Evolutionary conservation across 164 flowering plant genomes (phyloP).

Genomic region (Santalum album): DNA sequence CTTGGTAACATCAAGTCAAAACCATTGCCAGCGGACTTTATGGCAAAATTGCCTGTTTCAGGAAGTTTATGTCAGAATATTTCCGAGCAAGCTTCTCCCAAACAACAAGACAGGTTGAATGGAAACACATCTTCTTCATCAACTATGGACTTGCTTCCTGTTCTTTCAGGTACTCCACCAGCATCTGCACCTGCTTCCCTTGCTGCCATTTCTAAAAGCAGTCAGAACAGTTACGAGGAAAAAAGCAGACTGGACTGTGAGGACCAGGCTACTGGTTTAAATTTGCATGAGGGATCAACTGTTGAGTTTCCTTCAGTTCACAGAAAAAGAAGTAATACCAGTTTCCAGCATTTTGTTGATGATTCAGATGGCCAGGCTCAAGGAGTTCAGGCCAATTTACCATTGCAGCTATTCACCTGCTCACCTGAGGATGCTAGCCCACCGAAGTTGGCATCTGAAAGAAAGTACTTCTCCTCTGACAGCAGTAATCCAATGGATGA

Average conservation of each 20-base stretch:
- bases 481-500: constrained; percentile 78
- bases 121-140: constrained; percentile 38
- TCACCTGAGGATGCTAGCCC: constrained; percentile 61
- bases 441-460: constrained; percentile 41
- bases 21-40: constrained; percentile 38
- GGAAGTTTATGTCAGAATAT: constrained; percentile 26
- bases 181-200: constrained; percentile 9
- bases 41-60: constrained; percentile 31
- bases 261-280: constrained; percentile 25
- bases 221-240: constrained; percentile 30
- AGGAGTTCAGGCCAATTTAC: constrained; percentile 36
- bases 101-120: constrained; percentile 24
- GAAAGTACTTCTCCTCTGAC: constrained; percentile 76
- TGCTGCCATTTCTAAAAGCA: constrained; percentile 35
- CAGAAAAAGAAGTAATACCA: constrained; percentile 49
- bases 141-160: constrained; percentile 60
- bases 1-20: constrained; percentile 60
- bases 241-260: constrained; percentile 29
- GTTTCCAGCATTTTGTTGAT: constrained; percentile 43
- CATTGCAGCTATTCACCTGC: constrained; percentile 61
- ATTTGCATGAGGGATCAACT: constrained; percentile 22
- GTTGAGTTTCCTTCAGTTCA: constrained; percentile 30
- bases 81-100: constrained; percentile 25
- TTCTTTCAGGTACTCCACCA: constrained; percentile 40
- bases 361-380: constrained; percentile 47